Evolutionary conservation across 208 protist genomes (phyloP).

Genomic region (Leishmania amazonensis): DNA sequence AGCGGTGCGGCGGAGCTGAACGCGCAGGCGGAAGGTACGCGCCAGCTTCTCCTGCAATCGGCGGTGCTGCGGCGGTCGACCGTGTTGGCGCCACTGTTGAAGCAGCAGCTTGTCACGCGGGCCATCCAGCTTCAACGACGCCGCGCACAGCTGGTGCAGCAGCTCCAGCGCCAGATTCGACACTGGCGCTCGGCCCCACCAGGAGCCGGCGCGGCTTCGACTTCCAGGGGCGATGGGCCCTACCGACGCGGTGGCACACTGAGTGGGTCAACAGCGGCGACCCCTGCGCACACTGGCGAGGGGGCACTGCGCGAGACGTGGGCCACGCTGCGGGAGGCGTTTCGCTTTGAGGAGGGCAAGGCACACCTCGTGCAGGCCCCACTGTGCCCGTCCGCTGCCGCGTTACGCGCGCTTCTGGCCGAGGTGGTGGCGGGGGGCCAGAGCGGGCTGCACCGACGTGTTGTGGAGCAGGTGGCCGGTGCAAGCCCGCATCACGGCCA

Average conservation of each 20-base stretch:
- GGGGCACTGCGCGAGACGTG: slow-evolving; percentile 19
- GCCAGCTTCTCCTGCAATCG: slow-evolving; percentile 28
- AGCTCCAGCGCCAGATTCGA: slow-evolving; percentile 32
- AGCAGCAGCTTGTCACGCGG: slow-evolving; percentile 31
- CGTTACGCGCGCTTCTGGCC: slow-evolving; percentile 19
- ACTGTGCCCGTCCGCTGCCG: slow-evolving; percentile 28
- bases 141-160: slow-evolving; percentile 38
- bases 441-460: slow-evolving; percentile 23
- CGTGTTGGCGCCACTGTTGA: slow-evolving; percentile 22
- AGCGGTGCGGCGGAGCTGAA: slow-evolving; percentile 16
- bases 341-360: slow-evolving; percentile 21
- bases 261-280: neutral
- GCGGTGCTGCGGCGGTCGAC: slow-evolving; percentile 27
- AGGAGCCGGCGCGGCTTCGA: neutral
- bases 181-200: slow-evolving; percentile 8
- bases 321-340: slow-evolving; percentile 18
- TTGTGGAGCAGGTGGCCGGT: slow-evolving; percentile 19
- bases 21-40: slow-evolving; percentile 30
- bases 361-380: slow-evolving; percentile 29
- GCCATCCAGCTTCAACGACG: slow-evolving; percentile 37
- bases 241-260: neutral
- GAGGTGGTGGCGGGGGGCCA: slow-evolving; percentile 31
- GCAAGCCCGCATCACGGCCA: neutral
- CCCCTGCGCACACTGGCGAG: neutral
- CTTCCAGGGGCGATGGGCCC: neutral